phyloP scores from a whole-genome alignment of 805 yeast species.

The Pichia nakasei region DNA sequence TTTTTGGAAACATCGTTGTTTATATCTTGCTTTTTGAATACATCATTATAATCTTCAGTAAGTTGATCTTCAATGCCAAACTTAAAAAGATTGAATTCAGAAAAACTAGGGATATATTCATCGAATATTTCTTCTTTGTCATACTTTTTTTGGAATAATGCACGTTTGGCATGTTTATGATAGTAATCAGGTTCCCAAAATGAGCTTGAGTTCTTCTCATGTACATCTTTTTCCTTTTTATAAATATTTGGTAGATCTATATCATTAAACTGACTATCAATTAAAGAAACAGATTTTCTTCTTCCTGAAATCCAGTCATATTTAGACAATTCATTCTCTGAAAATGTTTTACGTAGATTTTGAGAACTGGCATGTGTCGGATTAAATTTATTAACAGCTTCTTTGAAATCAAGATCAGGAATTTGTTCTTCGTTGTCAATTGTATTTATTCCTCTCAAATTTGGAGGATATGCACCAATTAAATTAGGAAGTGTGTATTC shows the following conservation, averaged over 20 bases:
- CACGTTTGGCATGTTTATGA: background rate
- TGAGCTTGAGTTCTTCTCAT: background rate
- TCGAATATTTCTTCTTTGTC: constrained; percentile 48
- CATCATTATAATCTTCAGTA: constrained; percentile 7
- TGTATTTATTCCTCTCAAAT: constrained; percentile 16
- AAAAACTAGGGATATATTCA: constrained; percentile 65
- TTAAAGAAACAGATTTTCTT: constrained; percentile 8
- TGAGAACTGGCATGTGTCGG: background rate
- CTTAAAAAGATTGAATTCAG: constrained; percentile 24
- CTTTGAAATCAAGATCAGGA: constrained; percentile 18
- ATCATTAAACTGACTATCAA: too few species aligned
- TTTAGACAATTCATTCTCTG: constrained; percentile 56
- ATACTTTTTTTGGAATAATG: background rate
- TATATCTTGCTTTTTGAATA: background rate
- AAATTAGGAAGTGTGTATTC: constrained; percentile 15
- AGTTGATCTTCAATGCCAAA: constrained; percentile 15
- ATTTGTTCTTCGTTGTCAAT: constrained; percentile 25
- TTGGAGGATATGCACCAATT: constrained; percentile 12
- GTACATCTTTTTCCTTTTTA: background rate
- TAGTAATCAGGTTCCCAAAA: background rate
- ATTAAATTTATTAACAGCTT: constrained; percentile 12
- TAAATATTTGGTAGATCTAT: too few species aligned
- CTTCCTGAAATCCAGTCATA: constrained; percentile 36
- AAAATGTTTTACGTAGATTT: constrained; percentile 40
- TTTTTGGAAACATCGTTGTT: background rate